These are phyloP conservation scores for Furcasterigmium furcatum DNA, from an alignment of 2,329 filamentous ascomycete species.

Conservation along the genomic window DNA sequence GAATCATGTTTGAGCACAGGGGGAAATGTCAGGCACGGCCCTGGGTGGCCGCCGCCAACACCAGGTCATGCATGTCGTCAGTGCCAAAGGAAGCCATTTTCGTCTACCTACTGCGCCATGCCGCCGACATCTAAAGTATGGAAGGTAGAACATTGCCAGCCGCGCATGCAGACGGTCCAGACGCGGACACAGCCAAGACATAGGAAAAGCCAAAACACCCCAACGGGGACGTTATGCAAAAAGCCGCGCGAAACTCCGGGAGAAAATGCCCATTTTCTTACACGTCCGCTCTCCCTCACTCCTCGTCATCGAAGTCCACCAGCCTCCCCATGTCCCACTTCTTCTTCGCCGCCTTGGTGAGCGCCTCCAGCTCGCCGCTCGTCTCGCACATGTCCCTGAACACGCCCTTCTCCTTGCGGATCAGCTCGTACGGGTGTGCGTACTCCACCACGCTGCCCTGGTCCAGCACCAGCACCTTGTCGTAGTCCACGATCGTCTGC, in stretches of 20 bases:
- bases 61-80: no score
- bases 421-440: slow-evolving; percentile 81
- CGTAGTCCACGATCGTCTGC: slow-evolving; percentile 96
- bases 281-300: not conserved
- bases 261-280: not conserved
- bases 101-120: no score
- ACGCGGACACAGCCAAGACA: no score
- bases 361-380: slow-evolving; percentile 52
- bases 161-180: no score
- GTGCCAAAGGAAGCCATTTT: no score
- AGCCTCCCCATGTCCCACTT: slow-evolving; percentile 38
- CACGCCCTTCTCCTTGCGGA: slow-evolving; percentile 64
- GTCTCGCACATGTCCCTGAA: slow-evolving; percentile 65
- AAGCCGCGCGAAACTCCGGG: slow-evolving; percentile 28
- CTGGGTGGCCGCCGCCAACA: no score
- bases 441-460: slow-evolving; percentile 85
- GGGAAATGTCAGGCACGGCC: no score
- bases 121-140: no score
- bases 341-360: slow-evolving; percentile 54
- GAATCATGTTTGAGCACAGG: no score
- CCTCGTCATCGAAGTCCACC: slow-evolving; percentile 23
- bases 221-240: no score
- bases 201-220: no score
- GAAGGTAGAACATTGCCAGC: no score
- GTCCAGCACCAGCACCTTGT: slow-evolving; percentile 93